Conservation (phyloP, 2,329 filamentous ascomycete species). For the Neophaeococcomyces mojaviensis region DNA sequence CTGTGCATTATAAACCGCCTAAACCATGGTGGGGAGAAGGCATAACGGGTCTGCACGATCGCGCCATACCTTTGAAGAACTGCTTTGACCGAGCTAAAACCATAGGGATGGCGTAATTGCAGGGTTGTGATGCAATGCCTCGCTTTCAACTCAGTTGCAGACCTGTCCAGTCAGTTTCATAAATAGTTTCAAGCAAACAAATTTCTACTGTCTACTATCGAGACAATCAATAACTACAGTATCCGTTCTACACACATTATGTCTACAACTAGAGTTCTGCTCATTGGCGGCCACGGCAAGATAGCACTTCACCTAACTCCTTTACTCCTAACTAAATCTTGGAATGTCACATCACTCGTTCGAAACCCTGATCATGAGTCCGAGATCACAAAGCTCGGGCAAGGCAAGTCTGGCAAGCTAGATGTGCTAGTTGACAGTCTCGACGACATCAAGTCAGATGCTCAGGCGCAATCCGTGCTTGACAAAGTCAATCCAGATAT, state of each 20-base stretch:
- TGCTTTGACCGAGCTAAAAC: too few relatives aligned
- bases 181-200: too few relatives aligned
- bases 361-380: conserved; percentile 61
- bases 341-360: conserved; percentile 72
- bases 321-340: conserved; percentile 64
- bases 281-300: conserved; percentile 78
- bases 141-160: too few relatives aligned
- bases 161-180: too few relatives aligned
- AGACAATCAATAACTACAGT: too few relatives aligned
- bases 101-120: too few relatives aligned
- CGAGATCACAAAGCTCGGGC: conserved; percentile 55
- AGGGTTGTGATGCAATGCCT: too few relatives aligned
- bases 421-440: conserved; percentile 63
- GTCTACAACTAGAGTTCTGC: conserved; percentile 49
- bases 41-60: too few relatives aligned
- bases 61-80: too few relatives aligned
- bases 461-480: conserved; percentile 56
- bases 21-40: too few relatives aligned
- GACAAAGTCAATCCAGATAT: conserved; percentile 36
- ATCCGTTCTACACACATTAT: background rate
- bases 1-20: too few relatives aligned
- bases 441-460: conserved; percentile 59
- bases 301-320: conserved; percentile 67
- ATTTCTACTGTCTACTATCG: too few relatives aligned
- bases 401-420: conserved; percentile 55